Conservation (phyloP, 495 filamentous ascomycete species). For the Clavariopsis aquatica region DNA sequence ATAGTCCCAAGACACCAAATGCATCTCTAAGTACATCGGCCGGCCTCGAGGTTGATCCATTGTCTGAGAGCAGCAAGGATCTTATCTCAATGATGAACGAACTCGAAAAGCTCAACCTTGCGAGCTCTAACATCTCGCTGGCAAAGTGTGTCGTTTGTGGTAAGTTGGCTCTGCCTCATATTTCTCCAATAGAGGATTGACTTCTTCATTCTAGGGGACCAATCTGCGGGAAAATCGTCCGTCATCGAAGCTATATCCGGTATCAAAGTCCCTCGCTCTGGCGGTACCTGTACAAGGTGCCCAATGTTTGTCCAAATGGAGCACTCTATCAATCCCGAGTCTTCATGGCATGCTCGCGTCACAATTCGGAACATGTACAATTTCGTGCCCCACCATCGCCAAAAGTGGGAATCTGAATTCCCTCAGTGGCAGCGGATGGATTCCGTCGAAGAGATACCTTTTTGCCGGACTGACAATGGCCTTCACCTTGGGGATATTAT, state of each 20-base stretch:
- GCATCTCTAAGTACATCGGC: background rate
- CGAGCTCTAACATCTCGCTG: slow-evolving; percentile 54
- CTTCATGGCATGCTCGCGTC: slow-evolving; percentile 64
- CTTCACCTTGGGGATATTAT: slow-evolving; percentile 60
- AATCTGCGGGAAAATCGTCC: slow-evolving; percentile 77
- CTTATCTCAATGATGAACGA: slow-evolving; percentile 39
- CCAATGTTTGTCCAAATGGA: slow-evolving; percentile 76
- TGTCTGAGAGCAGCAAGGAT: slow-evolving; percentile 32
- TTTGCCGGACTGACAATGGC: slow-evolving; percentile 48
- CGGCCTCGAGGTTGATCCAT: slow-evolving; percentile 2
- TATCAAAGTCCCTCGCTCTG: slow-evolving; percentile 70
- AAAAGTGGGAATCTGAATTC: background rate
- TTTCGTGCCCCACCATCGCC: slow-evolving; percentile 20
- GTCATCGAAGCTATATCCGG: slow-evolving; percentile 78
- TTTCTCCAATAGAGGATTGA: too few relatives aligned
- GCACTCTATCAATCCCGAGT: slow-evolving; percentile 47
- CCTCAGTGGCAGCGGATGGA: slow-evolving; percentile 49
- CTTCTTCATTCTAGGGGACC: slow-evolving; percentile 63
- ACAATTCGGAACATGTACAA: slow-evolving; percentile 60
- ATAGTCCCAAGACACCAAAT: background rate
- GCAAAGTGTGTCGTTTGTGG: slow-evolving; percentile 58
- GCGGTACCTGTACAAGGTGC: slow-evolving; percentile 73
- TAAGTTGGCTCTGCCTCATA: background rate
- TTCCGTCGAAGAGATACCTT: slow-evolving; percentile 46
- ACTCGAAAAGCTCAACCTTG: slow-evolving; percentile 40